Percentiles rank a stretch among this genome's conserved stretches.
phyloP scores from a whole-genome alignment of 1,284 basidiomycete genomes.

The Phylloporus gajari region DNA sequence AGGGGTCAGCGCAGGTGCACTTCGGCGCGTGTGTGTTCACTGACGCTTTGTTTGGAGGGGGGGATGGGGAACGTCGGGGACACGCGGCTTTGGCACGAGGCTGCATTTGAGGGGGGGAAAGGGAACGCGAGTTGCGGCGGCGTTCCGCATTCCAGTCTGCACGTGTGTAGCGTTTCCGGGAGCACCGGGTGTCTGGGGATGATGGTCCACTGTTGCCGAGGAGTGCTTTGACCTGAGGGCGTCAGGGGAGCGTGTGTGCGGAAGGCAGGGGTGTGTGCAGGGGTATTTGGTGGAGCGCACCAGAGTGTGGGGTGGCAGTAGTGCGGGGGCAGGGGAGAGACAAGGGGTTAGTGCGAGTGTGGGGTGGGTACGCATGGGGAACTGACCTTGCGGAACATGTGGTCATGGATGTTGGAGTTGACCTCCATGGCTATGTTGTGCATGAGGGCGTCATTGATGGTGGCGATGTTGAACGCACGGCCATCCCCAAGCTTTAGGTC shows the following conservation, averaged over 20 bases:
- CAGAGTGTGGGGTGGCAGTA: too few species aligned
- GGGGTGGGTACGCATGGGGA: too few species aligned
- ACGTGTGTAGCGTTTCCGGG: not conserved
- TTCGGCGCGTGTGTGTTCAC: too few species aligned
- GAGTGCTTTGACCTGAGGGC: not conserved
- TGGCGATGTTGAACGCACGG: not conserved
- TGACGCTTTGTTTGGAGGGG: too few species aligned
- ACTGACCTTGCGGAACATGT: not conserved
- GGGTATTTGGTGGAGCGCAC: too few species aligned
- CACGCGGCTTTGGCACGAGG: not conserved
- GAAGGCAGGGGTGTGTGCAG: too few species aligned
- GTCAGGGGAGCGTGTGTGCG: not conserved
- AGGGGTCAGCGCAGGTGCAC: not conserved
- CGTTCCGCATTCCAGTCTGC: not conserved
- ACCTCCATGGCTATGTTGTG: not conserved
- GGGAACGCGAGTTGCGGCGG: not conserved
- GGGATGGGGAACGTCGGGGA: not conserved
- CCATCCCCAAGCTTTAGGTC: not conserved
- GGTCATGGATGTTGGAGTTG: not conserved
- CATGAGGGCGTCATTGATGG: not conserved
- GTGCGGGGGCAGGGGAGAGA: not conserved
- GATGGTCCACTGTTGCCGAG: too few species aligned
- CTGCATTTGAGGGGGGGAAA: not conserved
- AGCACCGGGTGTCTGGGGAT: too few species aligned
- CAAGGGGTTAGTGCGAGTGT: too few species aligned